Evolutionary conservation across 2,329 filamentous ascomycete species (phyloP).

Genomic region (Elsinoe ampelina): DNA sequence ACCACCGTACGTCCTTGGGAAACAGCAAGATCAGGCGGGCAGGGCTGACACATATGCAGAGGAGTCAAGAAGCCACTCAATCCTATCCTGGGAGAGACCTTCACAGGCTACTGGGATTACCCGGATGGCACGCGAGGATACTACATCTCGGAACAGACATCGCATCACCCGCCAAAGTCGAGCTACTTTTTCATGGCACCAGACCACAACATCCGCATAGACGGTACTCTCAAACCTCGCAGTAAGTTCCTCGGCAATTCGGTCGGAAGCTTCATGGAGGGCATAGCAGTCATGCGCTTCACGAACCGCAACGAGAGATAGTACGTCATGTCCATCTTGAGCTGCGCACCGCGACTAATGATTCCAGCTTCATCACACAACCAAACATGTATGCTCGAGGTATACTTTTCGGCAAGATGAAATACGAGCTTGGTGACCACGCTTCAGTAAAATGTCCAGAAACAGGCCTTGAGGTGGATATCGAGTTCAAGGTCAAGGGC

Average conservation of each 20-base stretch:
- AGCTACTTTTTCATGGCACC: conserved; percentile 99
- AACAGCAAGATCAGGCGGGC: neutral
- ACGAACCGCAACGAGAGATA: conserved; percentile 84
- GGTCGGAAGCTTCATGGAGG: conserved; percentile 96
- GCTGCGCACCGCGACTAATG: conserved; percentile 12
- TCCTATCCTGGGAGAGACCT: conserved; percentile 89
- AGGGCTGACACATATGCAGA: conserved; percentile 37
- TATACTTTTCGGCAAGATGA: conserved; percentile 98
- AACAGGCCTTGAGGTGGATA: conserved; percentile 72
- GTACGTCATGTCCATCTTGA: conserved; percentile 44
- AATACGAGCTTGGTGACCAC: conserved; percentile 95
- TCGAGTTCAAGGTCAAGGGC: conserved; percentile 98
- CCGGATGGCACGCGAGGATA: conserved; percentile 76
- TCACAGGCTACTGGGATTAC: conserved; percentile 86
- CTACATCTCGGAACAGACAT: conserved; percentile 96
- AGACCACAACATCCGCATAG: conserved; percentile 85
- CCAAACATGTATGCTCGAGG: conserved; percentile 98
- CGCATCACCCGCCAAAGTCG: conserved; percentile 95
- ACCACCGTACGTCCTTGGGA: conserved; percentile 60
- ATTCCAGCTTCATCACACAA: conserved; percentile 72
- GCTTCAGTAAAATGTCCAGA: conserved; percentile 89
- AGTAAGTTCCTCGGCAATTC: conserved; percentile 96
- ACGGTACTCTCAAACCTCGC: conserved; percentile 87
- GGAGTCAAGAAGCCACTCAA: conserved; percentile 98
- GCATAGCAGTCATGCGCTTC: conserved; percentile 76